Base-by-base conservation (phyloP, 2,329 filamentous ascomycete genomes). In the Trichoderma koningii region DNA sequence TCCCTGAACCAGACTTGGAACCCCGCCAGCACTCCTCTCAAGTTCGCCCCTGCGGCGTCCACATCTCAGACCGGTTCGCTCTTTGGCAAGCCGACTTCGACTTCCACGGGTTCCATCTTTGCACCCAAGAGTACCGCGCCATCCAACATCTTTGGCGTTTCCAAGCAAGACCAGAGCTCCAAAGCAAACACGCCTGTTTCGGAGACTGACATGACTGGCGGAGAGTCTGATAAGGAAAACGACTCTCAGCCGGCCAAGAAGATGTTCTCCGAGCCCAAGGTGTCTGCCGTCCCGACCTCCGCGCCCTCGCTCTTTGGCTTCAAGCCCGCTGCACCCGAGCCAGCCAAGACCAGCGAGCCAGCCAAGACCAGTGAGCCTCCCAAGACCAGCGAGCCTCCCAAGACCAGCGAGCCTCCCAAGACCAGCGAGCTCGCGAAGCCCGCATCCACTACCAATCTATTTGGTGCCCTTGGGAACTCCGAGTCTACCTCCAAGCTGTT, bases 1-100 rank as follows among this genome's bases (percentile, higher is more conserved):
- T 47, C 76, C 17, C 67, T 73, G 9, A 77, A 79, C 47, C 77
- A 79, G 70, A 78, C 79, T 17, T 78, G 76, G 71, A 78, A 80
- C 53, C 75, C 77, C 5, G 83, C 78, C 73, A 80, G 78, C 19
- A 80, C 79, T 6, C 84, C 84, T 2, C 84, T 87, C 72, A 86
- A 85, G 71, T 86, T 86, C 70, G 79, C 79, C 14, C 74, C 79
- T 50, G 67, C 73, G 56, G 70, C 73, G 7, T 60, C 74, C 17
- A n/a, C 59, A 26, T 61, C 74, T 41, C 57, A 60, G 28, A 62
- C 75, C 44, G 67, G 69, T 41, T 74, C 69, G 68, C 72, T 75
- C 14, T 78, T 80, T 66, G 73, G 76, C 60, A 71, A 69, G 30
- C 17, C 70, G 15, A 69, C 68, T 26, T 70, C 74, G 30, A 70